phyloP scores from a whole-genome alignment of 129 eudicot species.

The Arctium lappa region DNA sequence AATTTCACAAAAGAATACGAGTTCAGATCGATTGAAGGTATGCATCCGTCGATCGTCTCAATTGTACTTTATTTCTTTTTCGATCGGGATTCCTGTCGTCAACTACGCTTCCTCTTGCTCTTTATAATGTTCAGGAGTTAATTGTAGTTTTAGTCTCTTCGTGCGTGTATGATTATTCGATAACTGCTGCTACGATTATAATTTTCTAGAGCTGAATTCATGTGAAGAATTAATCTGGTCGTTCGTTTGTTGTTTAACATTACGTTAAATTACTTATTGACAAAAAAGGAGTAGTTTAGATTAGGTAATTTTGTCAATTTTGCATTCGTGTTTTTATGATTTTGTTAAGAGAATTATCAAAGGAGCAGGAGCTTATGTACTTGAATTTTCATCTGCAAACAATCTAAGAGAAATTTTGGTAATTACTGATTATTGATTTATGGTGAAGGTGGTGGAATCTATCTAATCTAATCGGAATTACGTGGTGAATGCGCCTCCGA shows the following conservation, averaged over 20 bases:
- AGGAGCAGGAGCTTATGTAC: neutral
- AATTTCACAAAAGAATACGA: slow-evolving; percentile 2
- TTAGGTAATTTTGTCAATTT: neutral
- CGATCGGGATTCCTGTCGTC: neutral
- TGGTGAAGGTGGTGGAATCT: slow-evolving; percentile 22
- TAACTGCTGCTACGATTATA: neutral
- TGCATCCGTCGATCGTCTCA: slow-evolving; percentile 11
- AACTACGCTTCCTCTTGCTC: neutral
- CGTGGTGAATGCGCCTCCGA: slow-evolving; percentile 47
- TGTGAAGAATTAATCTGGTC: neutral
- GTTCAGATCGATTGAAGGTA: slow-evolving; percentile 21
- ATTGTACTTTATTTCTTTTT: neutral
- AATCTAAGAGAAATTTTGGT: neutral
- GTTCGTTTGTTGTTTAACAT: neutral
- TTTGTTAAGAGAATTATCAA: neutral
- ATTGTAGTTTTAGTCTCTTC: neutral
- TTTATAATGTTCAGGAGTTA: neutral
- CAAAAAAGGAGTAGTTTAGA: neutral
- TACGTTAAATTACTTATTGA: neutral
- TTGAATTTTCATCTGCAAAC: neutral
- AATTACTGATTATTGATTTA: neutral
- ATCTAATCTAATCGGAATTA: slow-evolving; percentile 4
- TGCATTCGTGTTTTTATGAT: neutral
- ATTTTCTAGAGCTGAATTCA: neutral
- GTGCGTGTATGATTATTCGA: neutral